These are phyloP conservation scores for Closterium sp. DNA, from an alignment of 139 green algal genomes.

Conservation along the genomic window DNA sequence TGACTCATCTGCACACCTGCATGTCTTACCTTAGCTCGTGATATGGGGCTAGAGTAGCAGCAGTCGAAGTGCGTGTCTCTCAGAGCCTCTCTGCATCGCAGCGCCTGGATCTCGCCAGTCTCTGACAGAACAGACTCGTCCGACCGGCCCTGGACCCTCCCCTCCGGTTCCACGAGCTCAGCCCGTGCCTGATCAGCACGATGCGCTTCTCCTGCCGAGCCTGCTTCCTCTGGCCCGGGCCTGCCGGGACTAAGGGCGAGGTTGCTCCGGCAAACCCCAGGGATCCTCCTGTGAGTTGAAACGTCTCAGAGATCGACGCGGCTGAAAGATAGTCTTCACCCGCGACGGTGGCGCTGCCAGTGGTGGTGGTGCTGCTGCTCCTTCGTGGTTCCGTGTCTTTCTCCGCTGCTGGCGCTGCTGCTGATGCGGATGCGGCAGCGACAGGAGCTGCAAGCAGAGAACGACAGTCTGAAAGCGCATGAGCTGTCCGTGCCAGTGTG, in stretches of 20 bases:
- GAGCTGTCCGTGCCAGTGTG: no score
- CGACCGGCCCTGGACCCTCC: slow-evolving; percentile 57
- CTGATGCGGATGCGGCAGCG: not conserved
- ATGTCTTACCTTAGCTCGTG: slow-evolving; percentile 45
- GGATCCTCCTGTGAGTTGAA: not conserved
- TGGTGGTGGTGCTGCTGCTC: not conserved
- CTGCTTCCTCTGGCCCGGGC: not conserved
- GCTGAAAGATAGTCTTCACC: not conserved
- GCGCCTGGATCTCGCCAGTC: slow-evolving; percentile 60
- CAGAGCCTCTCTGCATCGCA: slow-evolving; percentile 53
- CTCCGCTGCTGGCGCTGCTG: not conserved
- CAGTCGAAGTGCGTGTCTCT: slow-evolving; percentile 61
- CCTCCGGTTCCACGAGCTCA: slow-evolving; percentile 66
- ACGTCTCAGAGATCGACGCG: not conserved
- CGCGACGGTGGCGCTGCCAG: no score
- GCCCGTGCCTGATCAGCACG: slow-evolving; percentile 67
- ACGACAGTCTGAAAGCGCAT: no score
- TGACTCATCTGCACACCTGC: no score
- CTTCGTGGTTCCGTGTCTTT: not conserved
- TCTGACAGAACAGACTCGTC: slow-evolving; percentile 62
- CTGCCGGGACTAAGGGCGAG: not conserved
- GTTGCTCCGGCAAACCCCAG: not conserved
- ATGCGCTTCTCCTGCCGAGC: slow-evolving; percentile 55
- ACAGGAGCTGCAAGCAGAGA: not conserved
- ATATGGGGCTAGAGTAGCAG: slow-evolving; percentile 65